Evolutionary conservation across 129 eudicot genomes (phyloP).

Genomic region (Gnaphalium uliginosum): DNA sequence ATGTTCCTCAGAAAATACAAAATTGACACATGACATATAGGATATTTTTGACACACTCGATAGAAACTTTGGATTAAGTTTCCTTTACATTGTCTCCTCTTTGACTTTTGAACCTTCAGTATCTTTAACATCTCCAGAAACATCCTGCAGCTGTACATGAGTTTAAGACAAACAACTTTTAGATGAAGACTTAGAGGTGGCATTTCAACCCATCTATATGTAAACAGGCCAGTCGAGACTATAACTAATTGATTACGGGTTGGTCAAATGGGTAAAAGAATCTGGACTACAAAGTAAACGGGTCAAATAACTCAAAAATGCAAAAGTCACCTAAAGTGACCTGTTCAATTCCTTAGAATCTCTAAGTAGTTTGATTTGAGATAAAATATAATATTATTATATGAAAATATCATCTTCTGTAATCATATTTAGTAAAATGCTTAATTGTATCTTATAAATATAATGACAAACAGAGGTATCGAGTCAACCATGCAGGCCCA

Average conservation of each 20-base stretch:
- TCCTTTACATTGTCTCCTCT: conserved; percentile 22
- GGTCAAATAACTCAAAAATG: neutral
- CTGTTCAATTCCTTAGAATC: neutral
- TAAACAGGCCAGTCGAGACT: neutral
- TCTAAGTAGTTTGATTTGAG: neutral
- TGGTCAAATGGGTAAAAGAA: neutral
- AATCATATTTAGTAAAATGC: neutral
- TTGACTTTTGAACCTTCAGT: conserved; percentile 39
- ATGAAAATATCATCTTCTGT: neutral
- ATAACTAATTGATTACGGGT: neutral
- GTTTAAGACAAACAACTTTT: conserved; percentile 6
- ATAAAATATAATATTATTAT: no score
- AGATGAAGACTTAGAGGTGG: neutral
- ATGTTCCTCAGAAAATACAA: conserved; percentile 18
- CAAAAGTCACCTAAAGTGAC: neutral
- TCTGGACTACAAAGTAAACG: neutral
- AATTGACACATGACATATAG: conserved; percentile 29
- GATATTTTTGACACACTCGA: conserved; percentile 6
- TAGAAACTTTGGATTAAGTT: neutral
- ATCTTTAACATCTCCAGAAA: conserved; percentile 42
- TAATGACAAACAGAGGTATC: neutral
- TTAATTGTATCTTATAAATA: neutral
- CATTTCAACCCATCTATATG: neutral
- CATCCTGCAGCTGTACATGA: conserved; percentile 65
- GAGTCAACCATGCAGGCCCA: neutral